These are phyloP conservation scores for Chalaropsis thielavioides DNA, from an alignment of 2,329 filamentous ascomycete genomes.

Conservation along the genomic window DNA sequence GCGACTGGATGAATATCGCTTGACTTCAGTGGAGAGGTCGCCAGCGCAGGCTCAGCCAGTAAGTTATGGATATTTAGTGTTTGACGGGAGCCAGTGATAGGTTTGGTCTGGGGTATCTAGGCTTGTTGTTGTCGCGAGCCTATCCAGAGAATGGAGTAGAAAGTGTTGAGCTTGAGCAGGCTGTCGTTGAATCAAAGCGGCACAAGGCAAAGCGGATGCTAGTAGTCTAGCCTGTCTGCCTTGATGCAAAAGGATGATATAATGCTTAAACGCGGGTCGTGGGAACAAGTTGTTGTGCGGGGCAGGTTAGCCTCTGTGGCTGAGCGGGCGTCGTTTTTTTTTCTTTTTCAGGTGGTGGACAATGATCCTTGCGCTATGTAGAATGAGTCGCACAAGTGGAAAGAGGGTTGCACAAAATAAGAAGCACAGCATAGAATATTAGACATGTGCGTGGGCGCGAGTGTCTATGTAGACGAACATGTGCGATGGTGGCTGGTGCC, in stretches of 20 bases:
- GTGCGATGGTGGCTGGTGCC: not conserved
- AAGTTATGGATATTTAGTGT: not conserved
- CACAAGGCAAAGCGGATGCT: too few relatives aligned
- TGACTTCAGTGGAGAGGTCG: not conserved
- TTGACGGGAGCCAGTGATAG: not conserved
- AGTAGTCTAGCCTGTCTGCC: not conserved
- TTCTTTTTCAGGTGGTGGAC: not conserved
- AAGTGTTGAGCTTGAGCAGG: too few relatives aligned
- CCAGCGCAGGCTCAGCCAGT: not conserved
- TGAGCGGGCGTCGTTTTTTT: not conserved
- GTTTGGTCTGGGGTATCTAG: not conserved
- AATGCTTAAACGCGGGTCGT: not conserved
- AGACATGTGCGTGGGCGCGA: not conserved
- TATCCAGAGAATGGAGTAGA: too few relatives aligned
- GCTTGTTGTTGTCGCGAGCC: too few relatives aligned
- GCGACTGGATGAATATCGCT: not conserved
- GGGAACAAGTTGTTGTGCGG: not conserved
- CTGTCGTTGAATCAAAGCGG: not conserved
- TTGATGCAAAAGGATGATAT: not conserved
- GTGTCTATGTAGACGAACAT: not conserved
- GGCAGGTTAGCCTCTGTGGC: conserved; percentile 2
- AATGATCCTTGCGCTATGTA: not conserved
- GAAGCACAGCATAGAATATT: not conserved
- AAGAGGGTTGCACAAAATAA: not conserved
- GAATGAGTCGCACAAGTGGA: not conserved